Evolutionary conservation across 225 moss, liverwort and hornwort genomes (phyloP).

Genomic region (Neckera pumila): DNA sequence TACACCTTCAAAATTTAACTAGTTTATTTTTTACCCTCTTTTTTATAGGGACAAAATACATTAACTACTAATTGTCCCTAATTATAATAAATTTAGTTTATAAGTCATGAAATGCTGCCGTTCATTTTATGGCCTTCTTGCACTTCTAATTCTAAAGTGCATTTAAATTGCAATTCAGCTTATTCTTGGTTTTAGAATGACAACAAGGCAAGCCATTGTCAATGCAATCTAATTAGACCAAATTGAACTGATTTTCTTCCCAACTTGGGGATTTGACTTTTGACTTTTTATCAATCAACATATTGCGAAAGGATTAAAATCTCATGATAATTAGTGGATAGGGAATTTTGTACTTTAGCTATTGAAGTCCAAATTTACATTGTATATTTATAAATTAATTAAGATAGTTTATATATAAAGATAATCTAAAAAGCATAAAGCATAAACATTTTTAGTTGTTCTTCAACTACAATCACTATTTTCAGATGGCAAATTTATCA

Average conservation of each 20-base stretch:
- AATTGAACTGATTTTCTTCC: background rate
- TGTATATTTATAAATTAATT: background rate
- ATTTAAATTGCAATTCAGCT: background rate
- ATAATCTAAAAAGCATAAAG: background rate
- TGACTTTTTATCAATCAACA: background rate
- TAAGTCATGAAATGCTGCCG: background rate
- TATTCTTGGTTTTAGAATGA: background rate
- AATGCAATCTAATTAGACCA: no score
- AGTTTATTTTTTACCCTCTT: no score
- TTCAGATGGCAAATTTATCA: no score
- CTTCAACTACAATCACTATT: no score
- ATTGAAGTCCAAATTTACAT: background rate
- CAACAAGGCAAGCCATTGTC: background rate
- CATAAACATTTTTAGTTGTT: background rate
- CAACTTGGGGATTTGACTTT: background rate
- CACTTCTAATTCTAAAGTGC: background rate
- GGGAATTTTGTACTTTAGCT: background rate
- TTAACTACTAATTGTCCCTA: no score
- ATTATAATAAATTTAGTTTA: background rate
- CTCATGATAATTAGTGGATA: background rate
- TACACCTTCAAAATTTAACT: no score
- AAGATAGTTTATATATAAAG: background rate
- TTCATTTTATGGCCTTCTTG: no score
- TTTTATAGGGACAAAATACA: no score
- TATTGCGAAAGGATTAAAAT: background rate